phyloP scores from a whole-genome alignment of 2,329 filamentous ascomycete genomes.

The Scorias spongiosa region DNA sequence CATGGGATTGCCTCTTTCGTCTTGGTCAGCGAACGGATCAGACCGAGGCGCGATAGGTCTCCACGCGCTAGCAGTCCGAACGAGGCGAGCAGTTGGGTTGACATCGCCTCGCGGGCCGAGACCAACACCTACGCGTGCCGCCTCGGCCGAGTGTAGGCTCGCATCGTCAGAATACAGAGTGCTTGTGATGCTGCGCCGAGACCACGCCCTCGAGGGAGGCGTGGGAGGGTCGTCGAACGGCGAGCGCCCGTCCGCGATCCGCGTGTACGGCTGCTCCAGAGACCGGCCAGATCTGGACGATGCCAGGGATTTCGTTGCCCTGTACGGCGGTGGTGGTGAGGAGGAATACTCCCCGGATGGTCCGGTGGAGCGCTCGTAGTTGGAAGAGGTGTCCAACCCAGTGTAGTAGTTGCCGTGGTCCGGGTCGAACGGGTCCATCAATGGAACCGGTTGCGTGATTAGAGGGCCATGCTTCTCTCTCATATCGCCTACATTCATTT shows the following conservation, averaged over 20 bases:
- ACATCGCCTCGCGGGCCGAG: not conserved
- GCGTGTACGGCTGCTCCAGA: not conserved
- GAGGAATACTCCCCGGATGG: not conserved
- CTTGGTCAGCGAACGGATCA: not conserved
- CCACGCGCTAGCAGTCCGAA: not conserved
- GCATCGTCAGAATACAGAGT: conserved; percentile 14
- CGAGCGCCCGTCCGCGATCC: not conserved
- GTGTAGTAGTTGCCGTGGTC: conserved; percentile 11
- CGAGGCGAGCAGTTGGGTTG: not conserved
- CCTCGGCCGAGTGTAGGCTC: conserved; percentile 11
- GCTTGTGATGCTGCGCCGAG: conserved; percentile 9
- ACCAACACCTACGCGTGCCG: conserved; percentile 1
- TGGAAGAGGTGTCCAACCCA: conserved; percentile 9
- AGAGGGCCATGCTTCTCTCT: no score
- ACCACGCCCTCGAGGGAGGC: conserved; percentile 2
- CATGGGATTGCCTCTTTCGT: not conserved
- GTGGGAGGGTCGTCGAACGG: conserved; percentile 4
- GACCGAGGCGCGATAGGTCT: not conserved
- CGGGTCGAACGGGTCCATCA: no score
- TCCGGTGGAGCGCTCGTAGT: not conserved
- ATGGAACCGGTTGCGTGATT: no score
- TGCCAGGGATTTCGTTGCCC: not conserved
- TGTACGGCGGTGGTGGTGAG: not conserved
- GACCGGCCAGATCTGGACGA: not conserved
- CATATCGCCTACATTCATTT: no score